Base-by-base conservation (phyloP, 1,139 yeast species). In the Pichia norvegensis region DNA sequence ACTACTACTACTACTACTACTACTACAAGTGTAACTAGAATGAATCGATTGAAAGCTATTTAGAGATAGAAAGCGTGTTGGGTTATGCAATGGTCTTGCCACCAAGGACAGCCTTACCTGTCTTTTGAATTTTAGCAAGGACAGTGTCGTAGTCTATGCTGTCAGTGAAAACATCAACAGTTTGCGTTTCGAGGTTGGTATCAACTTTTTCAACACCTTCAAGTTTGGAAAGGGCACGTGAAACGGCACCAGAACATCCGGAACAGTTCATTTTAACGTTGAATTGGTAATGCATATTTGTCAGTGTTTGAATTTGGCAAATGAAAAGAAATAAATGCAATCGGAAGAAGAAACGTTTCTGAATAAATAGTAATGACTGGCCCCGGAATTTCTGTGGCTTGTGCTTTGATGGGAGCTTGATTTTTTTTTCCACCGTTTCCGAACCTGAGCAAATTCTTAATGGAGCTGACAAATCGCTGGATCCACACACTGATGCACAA, bases 241-340 rank as follows among this genome's bases (percentile, higher is more conserved):
- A 78, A 44, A 92, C 85, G 11, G 98, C 97, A 48, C 76, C 79
- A 19, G 95, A 84, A 67, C 98, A 92, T 29, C 97, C 85, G 13
- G 85, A 75, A 61, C 95, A 87, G 50, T 84, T 59, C 95, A 87
- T 86, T 42, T 79, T 67, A 46, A 86, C 95, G 52, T 85, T 76
- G 63, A 77, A 86, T 57, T 82, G 85, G 64, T 83, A 85, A 57
- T 80, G 76, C 27, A 76, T 61, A 76, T 72, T 73, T 45, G 44
- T 50, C 4, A 29, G 29, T 27, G 36, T 23, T 29, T 29, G 10
- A 11, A n/a, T n/a, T 13, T 25, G 10, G 16, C 7, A 6, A 19
- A 20, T n/a, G 7, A 21, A 19, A 33, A 6, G 37, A 10, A 16
- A 8, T 8, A 37, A 3, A 9, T 16, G 6, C 9, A 16, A 4